These are phyloP conservation scores for Ambrosia hybrid DNA, from an alignment of 140 eudicot genomes.

Conservation along the genomic window DNA sequence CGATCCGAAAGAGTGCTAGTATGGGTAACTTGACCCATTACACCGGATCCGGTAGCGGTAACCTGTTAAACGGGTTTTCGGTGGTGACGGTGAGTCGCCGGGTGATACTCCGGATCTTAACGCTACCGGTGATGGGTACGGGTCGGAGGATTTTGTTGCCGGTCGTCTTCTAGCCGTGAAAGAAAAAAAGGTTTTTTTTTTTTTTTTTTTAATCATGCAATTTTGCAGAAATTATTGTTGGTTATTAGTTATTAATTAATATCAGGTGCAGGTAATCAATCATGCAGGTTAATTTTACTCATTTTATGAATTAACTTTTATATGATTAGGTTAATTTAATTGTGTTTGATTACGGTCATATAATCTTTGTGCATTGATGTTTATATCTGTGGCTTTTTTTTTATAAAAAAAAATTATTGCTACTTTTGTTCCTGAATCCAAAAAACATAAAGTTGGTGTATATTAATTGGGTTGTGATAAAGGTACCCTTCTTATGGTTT, in stretches of 20 bases:
- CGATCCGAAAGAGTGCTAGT: conserved; percentile 91
- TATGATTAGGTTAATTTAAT: not conserved
- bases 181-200: conserved; percentile 72
- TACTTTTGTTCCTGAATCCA: not conserved
- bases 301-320: not conserved
- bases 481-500: too few species aligned
- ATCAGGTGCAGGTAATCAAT: not conserved
- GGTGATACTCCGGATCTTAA: conserved; percentile 71
- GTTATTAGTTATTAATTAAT: not conserved
- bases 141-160: conserved; percentile 85
- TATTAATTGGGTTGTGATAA: not conserved
- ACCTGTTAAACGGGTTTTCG: conserved; percentile 47
- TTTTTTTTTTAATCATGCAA: too few species aligned
- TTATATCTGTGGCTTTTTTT: not conserved
- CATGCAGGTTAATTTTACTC: too few species aligned
- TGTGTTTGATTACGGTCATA: not conserved
- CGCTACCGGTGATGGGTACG: conserved; percentile 74
- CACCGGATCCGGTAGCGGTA: conserved; percentile 41
- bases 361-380: not conserved
- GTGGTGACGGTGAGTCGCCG: conserved; percentile 57
- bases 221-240: not conserved
- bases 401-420: not conserved
- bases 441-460: not conserved
- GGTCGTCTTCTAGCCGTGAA: conserved; percentile 77
- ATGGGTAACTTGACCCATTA: conserved; percentile 90